Evolutionary conservation across 2,329 filamentous ascomycete species (phyloP).

Genomic region (Calonectria leucothoes): DNA sequence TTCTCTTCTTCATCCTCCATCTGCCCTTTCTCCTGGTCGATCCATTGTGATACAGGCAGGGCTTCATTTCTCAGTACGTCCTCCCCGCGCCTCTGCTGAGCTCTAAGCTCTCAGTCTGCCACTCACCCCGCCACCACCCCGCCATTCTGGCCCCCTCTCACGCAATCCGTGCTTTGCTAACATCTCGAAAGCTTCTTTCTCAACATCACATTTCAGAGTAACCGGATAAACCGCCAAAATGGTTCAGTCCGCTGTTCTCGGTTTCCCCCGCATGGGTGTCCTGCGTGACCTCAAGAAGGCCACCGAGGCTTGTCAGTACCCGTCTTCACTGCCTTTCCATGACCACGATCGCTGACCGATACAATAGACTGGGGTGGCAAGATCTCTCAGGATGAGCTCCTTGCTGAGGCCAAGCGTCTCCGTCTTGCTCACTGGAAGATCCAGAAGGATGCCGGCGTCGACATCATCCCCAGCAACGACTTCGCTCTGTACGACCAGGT

Average conservation of each 20-base stretch:
- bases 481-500: conserved; percentile 99
- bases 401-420: conserved; percentile 96
- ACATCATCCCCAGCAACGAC: conserved; percentile 99
- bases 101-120: conserved; percentile 23
- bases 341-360: conserved; percentile 35
- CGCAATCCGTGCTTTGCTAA: conserved; percentile 24
- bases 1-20: conserved; percentile 32
- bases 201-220: conserved; percentile 34
- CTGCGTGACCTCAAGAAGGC: conserved; percentile 99
- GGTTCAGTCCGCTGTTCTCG: conserved; percentile 83
- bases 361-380: conserved; percentile 85
- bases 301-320: conserved; percentile 85
- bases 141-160: conserved; percentile 28
- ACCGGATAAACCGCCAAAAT: conserved; percentile 58
- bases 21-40: conserved; percentile 37
- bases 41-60: conserved; percentile 44
- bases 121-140: conserved; percentile 41
- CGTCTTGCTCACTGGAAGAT: conserved; percentile 99
- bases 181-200: conserved; percentile 21
- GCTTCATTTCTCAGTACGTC: conserved; percentile 40
- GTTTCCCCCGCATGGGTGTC: conserved; percentile 98
- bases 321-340: conserved; percentile 47
- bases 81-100: not conserved
- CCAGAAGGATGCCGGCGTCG: conserved; percentile 97
- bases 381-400: conserved; percentile 89